These are phyloP conservation scores for Pterothamnion heteromorphum DNA, from an alignment of 31 red algal species.

Conservation along the genomic window DNA sequence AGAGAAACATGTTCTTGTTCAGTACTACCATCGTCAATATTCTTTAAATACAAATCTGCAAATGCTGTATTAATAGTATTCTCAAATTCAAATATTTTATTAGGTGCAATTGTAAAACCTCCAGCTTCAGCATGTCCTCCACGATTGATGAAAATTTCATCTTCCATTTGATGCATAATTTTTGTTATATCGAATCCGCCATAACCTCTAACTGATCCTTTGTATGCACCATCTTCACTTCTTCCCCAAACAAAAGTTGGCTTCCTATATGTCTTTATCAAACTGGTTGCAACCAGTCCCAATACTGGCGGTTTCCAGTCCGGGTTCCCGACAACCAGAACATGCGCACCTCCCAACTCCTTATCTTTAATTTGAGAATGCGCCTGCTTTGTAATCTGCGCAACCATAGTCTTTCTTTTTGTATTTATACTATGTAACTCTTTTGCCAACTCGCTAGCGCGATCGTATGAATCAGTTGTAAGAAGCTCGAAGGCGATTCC, in stretches of 20 bases:
- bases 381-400: background rate
- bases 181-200: background rate
- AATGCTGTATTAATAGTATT: background rate
- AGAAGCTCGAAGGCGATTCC: background rate
- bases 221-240: background rate
- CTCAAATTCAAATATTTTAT: background rate
- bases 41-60: too few relatives aligned
- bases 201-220: background rate
- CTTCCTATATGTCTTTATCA: background rate
- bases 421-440: background rate
- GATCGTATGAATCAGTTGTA: background rate
- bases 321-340: background rate
- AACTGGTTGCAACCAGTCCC: background rate
- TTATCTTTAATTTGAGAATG: background rate
- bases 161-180: background rate
- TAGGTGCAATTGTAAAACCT: background rate
- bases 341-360: too few relatives aligned
- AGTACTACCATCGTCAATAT: too few relatives aligned
- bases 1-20: too few relatives aligned
- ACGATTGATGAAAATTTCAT: background rate
- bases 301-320: background rate
- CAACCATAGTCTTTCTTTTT: background rate
- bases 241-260: background rate
- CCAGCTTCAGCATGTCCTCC: background rate
- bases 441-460: background rate